Conservation (phyloP, 805 yeast species). For the Pichia pseudocactophila region DNA sequence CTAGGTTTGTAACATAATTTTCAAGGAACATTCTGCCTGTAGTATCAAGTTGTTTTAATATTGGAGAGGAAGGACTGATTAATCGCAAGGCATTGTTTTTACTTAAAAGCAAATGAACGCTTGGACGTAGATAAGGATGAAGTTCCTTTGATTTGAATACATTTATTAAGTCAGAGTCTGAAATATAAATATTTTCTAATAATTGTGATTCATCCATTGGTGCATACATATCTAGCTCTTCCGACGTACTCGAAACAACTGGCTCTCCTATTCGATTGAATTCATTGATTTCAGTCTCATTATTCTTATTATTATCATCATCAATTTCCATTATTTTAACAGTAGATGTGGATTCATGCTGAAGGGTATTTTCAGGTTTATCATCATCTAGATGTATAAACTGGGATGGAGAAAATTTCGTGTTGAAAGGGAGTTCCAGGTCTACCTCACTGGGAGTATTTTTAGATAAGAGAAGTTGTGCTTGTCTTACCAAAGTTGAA, state of each 20-base stretch:
- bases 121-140: constrained; percentile 21
- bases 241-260: constrained; percentile 2
- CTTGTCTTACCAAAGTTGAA: constrained; percentile 2
- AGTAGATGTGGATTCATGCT: background rate
- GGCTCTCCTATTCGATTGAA: background rate
- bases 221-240: constrained; percentile 12
- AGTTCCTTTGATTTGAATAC: constrained; percentile 17
- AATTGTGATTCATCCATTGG: constrained; percentile 31
- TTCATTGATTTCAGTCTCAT: too few species aligned
- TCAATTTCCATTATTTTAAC: background rate
- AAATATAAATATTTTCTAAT: constrained; percentile 22
- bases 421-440: too few species aligned
- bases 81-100: constrained; percentile 12
- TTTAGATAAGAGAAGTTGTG: background rate
- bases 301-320: background rate
- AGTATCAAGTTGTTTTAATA: constrained; percentile 30
- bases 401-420: background rate
- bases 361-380: too few species aligned
- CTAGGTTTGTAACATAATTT: constrained; percentile 41
- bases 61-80: constrained; percentile 17
- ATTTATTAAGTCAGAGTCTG: constrained; percentile 21
- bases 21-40: constrained; percentile 37
- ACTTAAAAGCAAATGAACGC: constrained; percentile 21
- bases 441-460: background rate
- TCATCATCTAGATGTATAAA: too few species aligned